phyloP scores from a whole-genome alignment of 495 filamentous ascomycete species.

The Parathielavia hyrcaniae region DNA sequence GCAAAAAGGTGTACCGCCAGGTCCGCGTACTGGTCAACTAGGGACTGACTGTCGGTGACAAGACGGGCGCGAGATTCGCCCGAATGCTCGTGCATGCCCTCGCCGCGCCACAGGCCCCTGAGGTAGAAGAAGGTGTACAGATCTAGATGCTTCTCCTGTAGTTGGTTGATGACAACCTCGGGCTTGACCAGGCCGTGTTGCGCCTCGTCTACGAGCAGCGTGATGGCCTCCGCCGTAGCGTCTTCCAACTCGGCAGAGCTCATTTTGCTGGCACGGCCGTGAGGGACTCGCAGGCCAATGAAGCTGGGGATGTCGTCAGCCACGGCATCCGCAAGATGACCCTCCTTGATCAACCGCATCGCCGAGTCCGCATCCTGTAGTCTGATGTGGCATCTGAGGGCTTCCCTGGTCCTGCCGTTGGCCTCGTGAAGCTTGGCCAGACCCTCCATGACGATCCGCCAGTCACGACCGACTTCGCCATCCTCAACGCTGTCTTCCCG shows the following conservation, averaged over 20 bases:
- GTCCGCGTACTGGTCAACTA: slow-evolving; percentile 82
- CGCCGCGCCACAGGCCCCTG: slow-evolving; percentile 72
- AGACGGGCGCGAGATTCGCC: slow-evolving; percentile 43
- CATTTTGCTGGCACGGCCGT: slow-evolving; percentile 61
- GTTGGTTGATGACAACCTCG: slow-evolving; percentile 67
- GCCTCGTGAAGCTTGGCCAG: slow-evolving; percentile 79
- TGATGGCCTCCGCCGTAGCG: slow-evolving; percentile 71
- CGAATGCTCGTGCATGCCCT: slow-evolving; percentile 44
- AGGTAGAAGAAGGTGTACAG: slow-evolving; percentile 93
- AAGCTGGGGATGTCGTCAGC: slow-evolving; percentile 84
- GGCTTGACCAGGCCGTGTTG: slow-evolving; percentile 80
- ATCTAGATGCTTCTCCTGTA: slow-evolving; percentile 48
- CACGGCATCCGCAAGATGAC: slow-evolving; percentile 77
- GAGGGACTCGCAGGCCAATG: slow-evolving; percentile 75
- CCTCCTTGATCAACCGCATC: slow-evolving; percentile 75
- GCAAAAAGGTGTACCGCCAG: slow-evolving; percentile 80
- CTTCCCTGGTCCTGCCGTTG: slow-evolving; percentile 70
- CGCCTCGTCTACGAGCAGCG: slow-evolving; percentile 82
- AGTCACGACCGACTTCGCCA: slow-evolving; percentile 62
- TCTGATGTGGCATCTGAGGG: slow-evolving; percentile 78
- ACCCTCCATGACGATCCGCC: slow-evolving; percentile 74
- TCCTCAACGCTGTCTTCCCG: slow-evolving; percentile 62
- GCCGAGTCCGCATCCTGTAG: slow-evolving; percentile 86
- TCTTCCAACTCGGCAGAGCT: slow-evolving; percentile 65
- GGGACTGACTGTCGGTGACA: slow-evolving; percentile 56